These are phyloP conservation scores for Colletotrichum sp. DNA, from an alignment of 2,329 filamentous ascomycete species.

Conservation along the genomic window DNA sequence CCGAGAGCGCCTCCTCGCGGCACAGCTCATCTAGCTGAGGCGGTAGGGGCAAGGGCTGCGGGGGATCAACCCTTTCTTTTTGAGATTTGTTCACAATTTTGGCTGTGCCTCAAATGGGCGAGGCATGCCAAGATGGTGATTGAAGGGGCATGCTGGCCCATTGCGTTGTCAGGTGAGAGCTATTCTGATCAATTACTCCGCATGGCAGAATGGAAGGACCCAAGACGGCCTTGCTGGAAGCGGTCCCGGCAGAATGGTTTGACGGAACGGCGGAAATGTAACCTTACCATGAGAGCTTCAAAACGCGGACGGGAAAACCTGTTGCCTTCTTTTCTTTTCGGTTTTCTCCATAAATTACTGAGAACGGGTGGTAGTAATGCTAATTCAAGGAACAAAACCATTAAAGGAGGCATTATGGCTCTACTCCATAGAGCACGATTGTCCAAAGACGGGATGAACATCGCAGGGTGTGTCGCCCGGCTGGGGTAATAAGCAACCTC, in stretches of 20 bases:
- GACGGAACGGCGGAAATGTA: neutral
- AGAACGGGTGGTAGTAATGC: neutral
- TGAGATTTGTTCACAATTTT: no score
- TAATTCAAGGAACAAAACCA: neutral
- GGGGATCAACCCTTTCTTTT: neutral
- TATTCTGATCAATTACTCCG: neutral
- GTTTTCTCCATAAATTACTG: neutral
- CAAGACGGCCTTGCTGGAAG: neutral
- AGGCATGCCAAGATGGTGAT: neutral
- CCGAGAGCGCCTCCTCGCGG: neutral
- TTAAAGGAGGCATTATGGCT: no score
- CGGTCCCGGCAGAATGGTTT: neutral
- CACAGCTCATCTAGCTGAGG: neutral
- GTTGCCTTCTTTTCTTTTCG: accelerated
- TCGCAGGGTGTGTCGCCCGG: neutral
- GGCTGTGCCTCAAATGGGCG: neutral
- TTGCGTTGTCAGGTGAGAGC: neutral
- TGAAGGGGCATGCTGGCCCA: neutral
- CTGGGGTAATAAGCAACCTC: neutral
- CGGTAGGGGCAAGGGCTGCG: neutral
- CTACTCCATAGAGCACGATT: neutral
- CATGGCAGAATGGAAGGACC: neutral
- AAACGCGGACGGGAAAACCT: accelerated
- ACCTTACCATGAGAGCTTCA: neutral
- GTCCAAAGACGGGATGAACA: neutral